These are phyloP conservation scores for Eucommia ulmoides DNA, from an alignment of 257 asterid species.

Conservation along the genomic window DNA sequence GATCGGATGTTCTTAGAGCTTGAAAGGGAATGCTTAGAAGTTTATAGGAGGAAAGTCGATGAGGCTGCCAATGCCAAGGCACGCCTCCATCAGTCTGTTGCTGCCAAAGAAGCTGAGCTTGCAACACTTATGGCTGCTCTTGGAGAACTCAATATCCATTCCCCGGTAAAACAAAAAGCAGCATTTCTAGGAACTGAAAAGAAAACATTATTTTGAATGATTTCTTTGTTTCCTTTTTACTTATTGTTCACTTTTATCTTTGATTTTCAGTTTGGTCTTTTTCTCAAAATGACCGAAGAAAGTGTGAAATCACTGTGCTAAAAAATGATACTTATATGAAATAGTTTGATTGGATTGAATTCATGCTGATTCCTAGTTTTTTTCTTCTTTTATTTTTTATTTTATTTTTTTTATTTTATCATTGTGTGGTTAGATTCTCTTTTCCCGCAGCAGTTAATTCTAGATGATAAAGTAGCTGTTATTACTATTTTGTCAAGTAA, in stretches of 20 bases:
- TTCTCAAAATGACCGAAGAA: neutral
- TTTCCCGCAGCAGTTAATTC: too few relatives aligned
- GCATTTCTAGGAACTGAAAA: neutral
- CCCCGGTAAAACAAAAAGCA: slow-evolving; percentile 46
- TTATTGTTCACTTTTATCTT: neutral
- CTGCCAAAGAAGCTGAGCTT: slow-evolving; percentile 87
- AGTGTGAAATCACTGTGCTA: neutral
- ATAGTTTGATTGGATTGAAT: neutral
- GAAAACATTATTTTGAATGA: neutral
- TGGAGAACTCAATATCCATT: slow-evolving; percentile 48
- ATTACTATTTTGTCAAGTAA: too few relatives aligned
- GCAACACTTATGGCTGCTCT: slow-evolving; percentile 84
- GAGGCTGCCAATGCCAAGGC: slow-evolving; percentile 74
- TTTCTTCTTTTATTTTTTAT: too few relatives aligned
- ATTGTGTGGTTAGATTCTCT: neutral
- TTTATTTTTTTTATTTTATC: neutral
- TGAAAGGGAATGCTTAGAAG: slow-evolving; percentile 76
- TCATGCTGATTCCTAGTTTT: neutral
- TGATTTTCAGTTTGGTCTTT: neutral
- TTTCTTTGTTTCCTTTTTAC: slow-evolving; percentile 1
- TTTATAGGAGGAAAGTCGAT: slow-evolving; percentile 73
- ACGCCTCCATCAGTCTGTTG: slow-evolving; percentile 71
- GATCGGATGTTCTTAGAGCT: slow-evolving; percentile 73
- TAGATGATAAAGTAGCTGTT: too few relatives aligned
- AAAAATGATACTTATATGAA: neutral